These are phyloP conservation scores for Hypoxylon fuscum DNA, from an alignment of 495 filamentous ascomycete species.

Conservation along the genomic window DNA sequence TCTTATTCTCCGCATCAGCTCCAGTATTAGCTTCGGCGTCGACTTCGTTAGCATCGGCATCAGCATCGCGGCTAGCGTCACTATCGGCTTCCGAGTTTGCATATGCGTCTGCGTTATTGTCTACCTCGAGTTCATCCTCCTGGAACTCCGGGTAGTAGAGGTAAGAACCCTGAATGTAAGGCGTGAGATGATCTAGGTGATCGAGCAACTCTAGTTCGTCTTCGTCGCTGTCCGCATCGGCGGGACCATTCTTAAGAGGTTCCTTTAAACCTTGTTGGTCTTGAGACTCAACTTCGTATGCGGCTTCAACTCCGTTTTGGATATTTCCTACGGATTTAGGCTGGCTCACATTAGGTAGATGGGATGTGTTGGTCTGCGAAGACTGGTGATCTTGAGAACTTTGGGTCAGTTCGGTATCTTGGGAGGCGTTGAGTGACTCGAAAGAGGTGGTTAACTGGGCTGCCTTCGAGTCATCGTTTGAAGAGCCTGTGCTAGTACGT, in stretches of 20 bases:
- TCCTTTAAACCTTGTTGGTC: constrained; percentile 1
- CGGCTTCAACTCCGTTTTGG: background rate
- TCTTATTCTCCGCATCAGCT: background rate
- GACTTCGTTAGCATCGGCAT: background rate
- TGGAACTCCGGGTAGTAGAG: constrained; percentile 31
- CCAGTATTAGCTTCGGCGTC: background rate
- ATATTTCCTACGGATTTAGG: background rate
- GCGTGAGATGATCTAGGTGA: constrained; percentile 39
- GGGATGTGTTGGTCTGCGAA: background rate
- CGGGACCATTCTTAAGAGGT: background rate
- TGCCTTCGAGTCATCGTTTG: constrained; percentile 19
- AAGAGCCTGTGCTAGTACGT: constrained; percentile 30
- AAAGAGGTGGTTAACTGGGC: background rate
- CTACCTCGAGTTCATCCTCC: constrained; percentile 25
- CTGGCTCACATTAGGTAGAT: background rate
- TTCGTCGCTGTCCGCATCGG: background rate
- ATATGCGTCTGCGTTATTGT: constrained; percentile 6
- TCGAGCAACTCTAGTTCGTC: constrained; percentile 19
- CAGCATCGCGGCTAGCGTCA: constrained; percentile 1
- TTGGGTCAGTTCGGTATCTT: background rate
- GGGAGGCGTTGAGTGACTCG: background rate
- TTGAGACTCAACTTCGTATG: background rate
- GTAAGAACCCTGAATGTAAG: constrained; percentile 38
- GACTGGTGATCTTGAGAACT: too few relatives aligned
- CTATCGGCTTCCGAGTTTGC: background rate